These are phyloP conservation scores for Aspergillus novoparasiticus DNA, from an alignment of 2,329 filamentous ascomycete genomes.

Conservation along the genomic window DNA sequence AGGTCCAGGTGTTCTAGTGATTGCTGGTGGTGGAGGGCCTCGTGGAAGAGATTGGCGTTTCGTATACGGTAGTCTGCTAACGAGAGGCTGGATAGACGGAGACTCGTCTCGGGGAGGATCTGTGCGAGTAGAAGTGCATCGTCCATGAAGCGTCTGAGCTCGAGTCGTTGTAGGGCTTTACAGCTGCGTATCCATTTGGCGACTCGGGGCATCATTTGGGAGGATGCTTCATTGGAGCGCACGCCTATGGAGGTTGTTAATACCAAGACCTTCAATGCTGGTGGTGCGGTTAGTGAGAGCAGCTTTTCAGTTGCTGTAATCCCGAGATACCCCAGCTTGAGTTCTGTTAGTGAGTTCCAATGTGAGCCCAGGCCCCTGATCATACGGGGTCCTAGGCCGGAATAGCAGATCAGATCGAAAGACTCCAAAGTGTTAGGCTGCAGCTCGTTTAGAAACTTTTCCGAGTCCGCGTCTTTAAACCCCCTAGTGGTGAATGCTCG, in stretches of 20 bases:
- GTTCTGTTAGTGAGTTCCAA: constrained; percentile 55
- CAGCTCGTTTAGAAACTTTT: constrained; percentile 60
- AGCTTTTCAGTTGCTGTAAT: constrained; percentile 49
- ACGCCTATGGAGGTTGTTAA: constrained; percentile 50
- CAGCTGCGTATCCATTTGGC: constrained; percentile 60
- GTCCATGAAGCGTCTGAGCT: constrained; percentile 54
- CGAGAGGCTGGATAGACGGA: constrained; percentile 32
- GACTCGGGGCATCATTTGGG: constrained; percentile 55
- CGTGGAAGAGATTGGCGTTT: constrained; percentile 29
- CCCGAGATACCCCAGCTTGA: constrained; percentile 54
- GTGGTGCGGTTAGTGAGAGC: constrained; percentile 21
- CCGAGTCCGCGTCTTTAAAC: constrained; percentile 55
- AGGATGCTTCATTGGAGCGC: constrained; percentile 52
- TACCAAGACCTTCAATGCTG: constrained; percentile 51
- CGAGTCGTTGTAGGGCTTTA: constrained; percentile 52
- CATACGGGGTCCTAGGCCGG: constrained; percentile 57
- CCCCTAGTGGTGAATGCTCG: constrained; percentile 30
- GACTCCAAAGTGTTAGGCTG: constrained; percentile 59
- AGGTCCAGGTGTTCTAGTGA: constrained; percentile 33
- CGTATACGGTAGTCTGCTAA: constrained; percentile 32
- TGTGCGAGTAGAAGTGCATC: constrained; percentile 45
- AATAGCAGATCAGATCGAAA: constrained; percentile 61
- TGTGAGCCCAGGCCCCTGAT: constrained; percentile 58
- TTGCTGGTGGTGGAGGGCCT: constrained; percentile 29
- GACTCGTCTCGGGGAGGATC: constrained; percentile 26